These are phyloP conservation scores for Marasmius fiardii DNA, from an alignment of 1,284 basidiomycete species.

Conservation along the genomic window DNA sequence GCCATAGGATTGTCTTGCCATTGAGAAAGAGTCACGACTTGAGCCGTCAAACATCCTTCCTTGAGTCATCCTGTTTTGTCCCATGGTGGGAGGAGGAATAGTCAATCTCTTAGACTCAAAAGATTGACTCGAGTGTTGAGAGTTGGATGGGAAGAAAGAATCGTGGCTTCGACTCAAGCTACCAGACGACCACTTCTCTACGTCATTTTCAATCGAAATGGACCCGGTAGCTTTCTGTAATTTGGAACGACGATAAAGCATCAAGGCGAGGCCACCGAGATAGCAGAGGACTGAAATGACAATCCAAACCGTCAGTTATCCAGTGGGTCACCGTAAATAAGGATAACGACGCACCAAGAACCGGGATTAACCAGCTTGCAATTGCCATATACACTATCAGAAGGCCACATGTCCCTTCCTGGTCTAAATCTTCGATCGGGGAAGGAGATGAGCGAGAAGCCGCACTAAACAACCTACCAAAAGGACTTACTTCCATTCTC, in stretches of 20 bases:
- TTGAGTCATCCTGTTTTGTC: background rate
- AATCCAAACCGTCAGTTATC: background rate
- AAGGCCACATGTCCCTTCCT: background rate
- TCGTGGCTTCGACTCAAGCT: background rate
- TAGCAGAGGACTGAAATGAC: background rate
- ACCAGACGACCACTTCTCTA: background rate
- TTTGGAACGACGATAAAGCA: background rate
- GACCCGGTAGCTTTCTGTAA: background rate
- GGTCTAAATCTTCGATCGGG: background rate
- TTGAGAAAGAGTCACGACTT: background rate
- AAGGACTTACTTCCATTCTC: background rate
- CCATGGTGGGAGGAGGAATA: too few species aligned
- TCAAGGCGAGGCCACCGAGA: background rate
- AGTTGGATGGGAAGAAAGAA: background rate
- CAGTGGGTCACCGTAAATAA: background rate
- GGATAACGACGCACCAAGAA: background rate
- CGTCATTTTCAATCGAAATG: background rate
- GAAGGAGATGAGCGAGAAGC: background rate
- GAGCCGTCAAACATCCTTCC: background rate
- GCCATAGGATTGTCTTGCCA: background rate
- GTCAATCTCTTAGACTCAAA: too few species aligned
- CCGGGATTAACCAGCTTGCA: constrained; percentile 1
- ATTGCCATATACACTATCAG: background rate
- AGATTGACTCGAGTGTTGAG: background rate
- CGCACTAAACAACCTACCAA: too few species aligned